These are phyloP conservation scores for Tinospora cordifolia DNA, from an alignment of 164 flowering plant species.

Conservation along the genomic window DNA sequence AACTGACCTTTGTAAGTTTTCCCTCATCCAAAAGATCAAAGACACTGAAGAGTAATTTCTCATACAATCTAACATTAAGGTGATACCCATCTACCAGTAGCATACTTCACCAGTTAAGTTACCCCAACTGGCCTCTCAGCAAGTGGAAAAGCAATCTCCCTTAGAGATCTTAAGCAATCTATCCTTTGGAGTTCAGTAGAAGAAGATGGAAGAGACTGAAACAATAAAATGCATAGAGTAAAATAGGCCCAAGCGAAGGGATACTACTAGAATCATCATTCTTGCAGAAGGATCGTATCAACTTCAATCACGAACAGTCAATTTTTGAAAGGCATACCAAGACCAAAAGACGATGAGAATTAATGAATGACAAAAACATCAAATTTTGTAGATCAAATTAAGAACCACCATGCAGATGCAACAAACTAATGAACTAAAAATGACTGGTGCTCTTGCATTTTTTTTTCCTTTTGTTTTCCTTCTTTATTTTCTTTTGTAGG, in stretches of 20 bases:
- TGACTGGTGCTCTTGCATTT: not conserved
- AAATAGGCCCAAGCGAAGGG: not conserved
- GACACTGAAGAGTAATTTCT: constrained; percentile 81
- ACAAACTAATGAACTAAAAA: not conserved
- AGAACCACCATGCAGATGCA: not conserved
- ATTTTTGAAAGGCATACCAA: not conserved
- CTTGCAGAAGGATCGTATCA: not conserved
- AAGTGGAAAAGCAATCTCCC: constrained; percentile 76
- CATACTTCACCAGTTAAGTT: constrained; percentile 98
- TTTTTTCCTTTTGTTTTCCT: too few relatives aligned
- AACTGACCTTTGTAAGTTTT: constrained; percentile 81
- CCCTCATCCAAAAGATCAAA: constrained; percentile 97
- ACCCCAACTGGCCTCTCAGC: constrained; percentile 98
- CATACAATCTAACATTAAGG: constrained; percentile 80
- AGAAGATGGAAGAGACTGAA: constrained; percentile 69
- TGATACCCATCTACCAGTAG: constrained; percentile 99
- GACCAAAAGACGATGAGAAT: not conserved
- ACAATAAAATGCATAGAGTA: not conserved
- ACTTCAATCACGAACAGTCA: not conserved
- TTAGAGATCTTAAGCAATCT: constrained; percentile 81
- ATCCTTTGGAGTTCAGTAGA: constrained; percentile 76
- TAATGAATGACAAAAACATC: too few relatives aligned
- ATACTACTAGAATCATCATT: not conserved
- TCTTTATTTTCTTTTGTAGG: too few relatives aligned
- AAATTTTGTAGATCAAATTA: not conserved